Base-by-base conservation (phyloP, 2,329 filamentous ascomycete genomes). In the Cordyceps fumosorosea region DNA sequence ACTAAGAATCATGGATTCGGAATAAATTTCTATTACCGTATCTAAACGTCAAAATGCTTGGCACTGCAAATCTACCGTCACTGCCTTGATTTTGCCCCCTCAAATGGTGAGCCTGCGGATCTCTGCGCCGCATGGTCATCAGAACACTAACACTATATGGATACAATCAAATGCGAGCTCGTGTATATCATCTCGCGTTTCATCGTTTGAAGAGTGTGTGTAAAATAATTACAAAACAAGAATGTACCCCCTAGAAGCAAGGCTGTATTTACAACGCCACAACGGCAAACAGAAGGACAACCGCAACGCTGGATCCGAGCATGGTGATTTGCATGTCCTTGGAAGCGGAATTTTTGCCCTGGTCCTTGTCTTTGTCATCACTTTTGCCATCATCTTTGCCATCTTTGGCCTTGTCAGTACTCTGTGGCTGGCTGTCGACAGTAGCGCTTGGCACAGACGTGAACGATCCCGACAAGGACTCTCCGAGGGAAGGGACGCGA, bases 401-500 rank as follows among this genome's bases (percentile, higher is more conserved):
- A 16, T 52, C 45, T 1, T 47, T 66, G 22, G 55, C 64, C 12
- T 66, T 63, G 37, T 18, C 42, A 20, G 42, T 22, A 29, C 26
- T 53, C 42, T 55, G 65, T n/a, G 58, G 62, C 20, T 67, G 62
- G 58, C 62, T 63, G 48, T 51, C 58, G 63, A 34, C 56, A 62
- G 55, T 66, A 60, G 57, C 64, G 56, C 58, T 68, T 29, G 68
- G 65, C 32, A 57, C 62, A 14, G 59, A 57, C 6, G 63, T 64
- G 40, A 63, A 67, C 18, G 66, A 67, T 8, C 74, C 73, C 14
- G 67, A 72, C 48, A 77, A 69, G 3, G 76, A 78, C 67, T 86
- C 80, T 16, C 87, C 89, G 8, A 95, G 67, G 2, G 84, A 86
- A 0, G 92, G 91, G 26, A 96, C 80, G 14, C 82, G 74, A 3